Base-by-base conservation (phyloP, 164 flowering plant species). In the Annona cherimola region DNA sequence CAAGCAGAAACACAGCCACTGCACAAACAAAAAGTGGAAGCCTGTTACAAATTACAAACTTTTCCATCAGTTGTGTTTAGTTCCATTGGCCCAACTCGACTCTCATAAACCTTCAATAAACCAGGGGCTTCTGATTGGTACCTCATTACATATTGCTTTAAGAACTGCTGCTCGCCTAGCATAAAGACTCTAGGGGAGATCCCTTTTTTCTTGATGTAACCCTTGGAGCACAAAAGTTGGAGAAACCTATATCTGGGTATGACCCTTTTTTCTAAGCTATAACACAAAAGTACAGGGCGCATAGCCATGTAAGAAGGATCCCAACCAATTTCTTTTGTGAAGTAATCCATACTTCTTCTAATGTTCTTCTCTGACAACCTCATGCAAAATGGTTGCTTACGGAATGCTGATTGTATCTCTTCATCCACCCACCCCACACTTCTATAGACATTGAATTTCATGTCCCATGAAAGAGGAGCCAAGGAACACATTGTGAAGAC, bases 401-500 rank as follows among this genome's bases (percentile, higher is more conserved):
- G n/a, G 50, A 66, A 66, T 66, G 68, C 68, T 18, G 20, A 66
- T 9, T 4, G 45, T 7, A 66, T 39, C 35, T 44, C 68, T 4
- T 66, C 68, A 16, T 66, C 9, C 5, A 46, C 42, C 45, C 68
- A 66, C 6, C 68, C 68, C 68, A 66, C 42, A 50, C 68, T 42
- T 50, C 26, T n/a, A 44, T 44, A 66, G 42, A 66, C 54, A 20
- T 66, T 19, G 20, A 44, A 1, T 43, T 66, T 66, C 54, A 3
- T 44, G 2, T 66, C 26, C 68, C 68, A 66, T 4, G 5, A 42
- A 2, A 50, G 42, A 11, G 18, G 41, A 7, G 16, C 43, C 68
- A 43, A 3, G 6, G 9, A 3, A 5, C 50, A 11, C 45, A 66
- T 66, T 8, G 19, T 50, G 2, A 35, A 50, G 50, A 66, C 20